Evolutionary conservation across 805 yeast species (phyloP), one percentile per base, ranked within the genome.

Genomic region (Myxozyma neotropica): DNA sequence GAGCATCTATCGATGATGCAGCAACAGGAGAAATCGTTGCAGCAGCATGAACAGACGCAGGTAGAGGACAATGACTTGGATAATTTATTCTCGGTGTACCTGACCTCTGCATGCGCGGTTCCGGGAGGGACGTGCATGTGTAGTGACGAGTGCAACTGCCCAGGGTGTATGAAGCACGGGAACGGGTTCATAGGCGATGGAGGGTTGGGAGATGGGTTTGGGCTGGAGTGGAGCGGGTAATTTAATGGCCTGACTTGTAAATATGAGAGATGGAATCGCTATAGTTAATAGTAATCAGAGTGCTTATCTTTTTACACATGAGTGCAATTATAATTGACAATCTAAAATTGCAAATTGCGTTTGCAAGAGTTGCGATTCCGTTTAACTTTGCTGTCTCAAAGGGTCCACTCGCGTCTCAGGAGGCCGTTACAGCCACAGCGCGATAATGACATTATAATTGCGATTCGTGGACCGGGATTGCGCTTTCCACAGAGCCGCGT

Each of bases 121-220:
- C 68, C 68, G 3, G 69, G 69, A 7, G 61, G 55, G 10, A 45
- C 50, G n/a, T 67, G 69, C 39, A 45, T 42, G 48, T 67, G 69
- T 38, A 58, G 54, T 36, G 69, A 62, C 21, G 55, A 56, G 29
- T 67, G 69, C 53, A 36, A 23, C 24, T 67, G 69, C 39, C 48
- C 60, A 17, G 69, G 69, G 7, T 67, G 69, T 55, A 66, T 47
- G 51, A 59, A 61, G 61, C 63, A 62, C 48, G 58, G 57, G 33
- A 52, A 52, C 24, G 49, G 21, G 42, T 52, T 43, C 19, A n/a
- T 52, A 39, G 55, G 27, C 39, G 55, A 52, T 12, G 47, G 38
- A 15, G 53, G 42, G 33, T 13, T 12, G 24, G 53, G 35, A 8
- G 43, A 36, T 10, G 53, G 43, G 31, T 48, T 48, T 36, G 53